Evolutionary conservation across 805 yeast genomes (phyloP).

Genomic region (Pichia eremophila): DNA sequence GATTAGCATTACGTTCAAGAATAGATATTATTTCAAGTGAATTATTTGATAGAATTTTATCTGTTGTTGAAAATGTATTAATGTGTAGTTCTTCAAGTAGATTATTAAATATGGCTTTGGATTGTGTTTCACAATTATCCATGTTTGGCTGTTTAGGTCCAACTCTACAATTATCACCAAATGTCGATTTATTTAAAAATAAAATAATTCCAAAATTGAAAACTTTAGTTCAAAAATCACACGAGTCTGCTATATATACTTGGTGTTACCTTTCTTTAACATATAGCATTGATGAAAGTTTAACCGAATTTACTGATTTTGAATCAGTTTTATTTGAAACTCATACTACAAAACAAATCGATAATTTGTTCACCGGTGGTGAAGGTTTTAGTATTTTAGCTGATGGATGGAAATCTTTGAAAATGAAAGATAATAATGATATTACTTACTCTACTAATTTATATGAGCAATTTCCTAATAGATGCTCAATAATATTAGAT

Average conservation of each 20-base stretch:
- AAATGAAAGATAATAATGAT: slow-evolving; percentile 45
- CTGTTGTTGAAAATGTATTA: slow-evolving; percentile 18
- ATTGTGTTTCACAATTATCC: slow-evolving; percentile 34
- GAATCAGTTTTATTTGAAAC: slow-evolving; percentile 45
- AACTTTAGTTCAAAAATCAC: slow-evolving; percentile 37
- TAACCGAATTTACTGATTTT: slow-evolving; percentile 16
- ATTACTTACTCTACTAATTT: slow-evolving; percentile 45
- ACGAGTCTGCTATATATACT: slow-evolving; percentile 47
- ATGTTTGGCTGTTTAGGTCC: slow-evolving; percentile 40
- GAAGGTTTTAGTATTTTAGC: slow-evolving; percentile 70
- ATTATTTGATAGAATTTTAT: slow-evolving; percentile 8
- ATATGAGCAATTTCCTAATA: slow-evolving; percentile 6
- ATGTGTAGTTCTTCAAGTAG: slow-evolving; percentile 11
- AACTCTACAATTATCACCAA: slow-evolving; percentile 8
- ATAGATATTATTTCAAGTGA: slow-evolving; percentile 10
- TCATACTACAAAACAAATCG: slow-evolving; percentile 62
- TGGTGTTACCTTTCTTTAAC: slow-evolving; percentile 47
- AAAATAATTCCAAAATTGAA: slow-evolving; percentile 24
- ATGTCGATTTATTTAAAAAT: slow-evolving; percentile 14
- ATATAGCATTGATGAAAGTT: background rate
- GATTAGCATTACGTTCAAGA: slow-evolving; percentile 31
- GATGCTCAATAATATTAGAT: slow-evolving; percentile 31
- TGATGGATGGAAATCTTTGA: slow-evolving; percentile 65
- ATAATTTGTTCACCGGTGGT: slow-evolving; percentile 67
- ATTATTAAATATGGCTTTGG: slow-evolving; percentile 24